Evolutionary conservation across 2,329 filamentous ascomycete genomes (phyloP), one percentile per base, ranked within the genome.

Genomic region (Colletotrichum musae): DNA sequence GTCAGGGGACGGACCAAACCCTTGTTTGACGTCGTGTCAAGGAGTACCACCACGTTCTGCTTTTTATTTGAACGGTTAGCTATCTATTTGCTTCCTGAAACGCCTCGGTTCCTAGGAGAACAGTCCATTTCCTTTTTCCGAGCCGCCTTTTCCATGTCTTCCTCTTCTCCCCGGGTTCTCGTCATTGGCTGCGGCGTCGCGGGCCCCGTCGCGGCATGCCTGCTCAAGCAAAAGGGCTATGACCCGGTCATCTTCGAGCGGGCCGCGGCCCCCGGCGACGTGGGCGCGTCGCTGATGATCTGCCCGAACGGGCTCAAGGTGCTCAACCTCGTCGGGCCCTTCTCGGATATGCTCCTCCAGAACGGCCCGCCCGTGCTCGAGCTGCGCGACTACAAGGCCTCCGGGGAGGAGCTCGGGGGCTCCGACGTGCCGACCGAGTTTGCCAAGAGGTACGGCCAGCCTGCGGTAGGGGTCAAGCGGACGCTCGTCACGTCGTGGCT

Each of bases 161-260:
- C 47, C 0, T 53, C 53, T 47, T 47, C 47, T 0, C 24, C 54
- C 21, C 58, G 45, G 16, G 74, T 75, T n/a, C 71, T 76, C 4
- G 68, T 75, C 39, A 72, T 75, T 28, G 75, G 74, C 15, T 75
- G 74, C 21, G 74, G 74, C 6, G 64, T 75, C 4, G 74, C 74
- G 12, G 74, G 74, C 2, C 74, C 74, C 2, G 72, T 74, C 24
- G 59, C 74, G 16, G 74, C 71, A 4, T 60, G 72, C 28, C 63
- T 76, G 0, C 68, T 73, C 16, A 73, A 75, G 26, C 56, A 70
- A 4, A 76, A 76, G 58, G 74, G 74, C 21, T 76, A 75, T 61
- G 54, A 68, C 12, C 74, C 74, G 0, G 72, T 76, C 26, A 71
- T 76, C 24, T 76, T 76, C 66, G 75, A 76, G 48, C 73, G 74